Evolutionary conservation across 2,329 filamentous ascomycete species (phyloP), one percentile per base, ranked within the genome.

Genomic region (Fusarium lyarnte): DNA sequence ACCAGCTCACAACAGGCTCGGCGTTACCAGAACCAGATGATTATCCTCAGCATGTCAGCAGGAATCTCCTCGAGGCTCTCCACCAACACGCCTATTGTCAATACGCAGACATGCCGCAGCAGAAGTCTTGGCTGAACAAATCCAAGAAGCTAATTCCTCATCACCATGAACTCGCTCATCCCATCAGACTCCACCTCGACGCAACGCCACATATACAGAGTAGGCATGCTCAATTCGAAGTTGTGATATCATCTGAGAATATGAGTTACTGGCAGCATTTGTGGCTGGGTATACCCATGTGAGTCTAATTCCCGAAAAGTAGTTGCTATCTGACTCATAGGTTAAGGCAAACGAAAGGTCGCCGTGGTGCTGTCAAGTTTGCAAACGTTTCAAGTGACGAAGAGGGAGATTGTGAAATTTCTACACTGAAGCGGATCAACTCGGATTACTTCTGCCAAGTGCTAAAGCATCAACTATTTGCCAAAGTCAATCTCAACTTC

Each of bases 71-170:
- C 3, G 4, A 58, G 2, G 8, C 11, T 0, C 41, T 58, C 5
- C 31, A 14, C 0, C 19, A 49, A 2, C 33, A 58, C 3, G 54
- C 54, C 0, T 47, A 11, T 3, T 49, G 41, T 3, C 31, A 23
- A 0, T 6, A 27, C 8, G 11, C 2, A 0, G 41, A 58, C 10
- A 29, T n/a, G 4, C 3, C 3, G 5, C 2, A 21, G 0, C 6
- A 38, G 1, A 53, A 29, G 3, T 38, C 49, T 6, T 53, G 51
- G 25, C 8, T n/a, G 1, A 13, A 19, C 0, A 53, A 17, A 21
- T 12, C 25, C 5, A 53, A 53, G 7, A 19, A 6, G 0, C 3
- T 0, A 7, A 53, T 6, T 1, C 3, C 19, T 8, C 51, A 29
- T 39, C 14, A 53, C 5, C 51, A 38, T 3, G 1, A n/a, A 5